phyloP scores from a whole-genome alignment of 1,139 yeast genomes.

The Suhomyces yuchorum region DNA sequence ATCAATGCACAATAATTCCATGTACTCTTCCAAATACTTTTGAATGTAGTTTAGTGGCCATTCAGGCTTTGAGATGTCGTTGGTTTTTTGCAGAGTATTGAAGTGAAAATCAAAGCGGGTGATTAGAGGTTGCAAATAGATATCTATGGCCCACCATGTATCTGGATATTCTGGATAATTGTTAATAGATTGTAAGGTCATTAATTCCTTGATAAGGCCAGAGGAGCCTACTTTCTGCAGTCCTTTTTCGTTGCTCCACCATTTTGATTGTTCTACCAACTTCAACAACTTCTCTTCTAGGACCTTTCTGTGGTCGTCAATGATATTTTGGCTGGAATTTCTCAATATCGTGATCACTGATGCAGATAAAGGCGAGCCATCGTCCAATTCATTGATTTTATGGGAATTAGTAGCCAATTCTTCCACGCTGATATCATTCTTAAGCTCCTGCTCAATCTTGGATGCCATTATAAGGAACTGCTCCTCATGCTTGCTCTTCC shows the following conservation, averaged over 20 bases:
- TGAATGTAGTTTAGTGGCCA: conserved; percentile 67
- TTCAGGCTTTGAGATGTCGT: conserved; percentile 75
- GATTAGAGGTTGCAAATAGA: conserved; percentile 57
- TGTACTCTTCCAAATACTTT: conserved; percentile 50
- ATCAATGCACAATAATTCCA: conserved; percentile 36
- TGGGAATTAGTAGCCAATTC: conserved; percentile 2
- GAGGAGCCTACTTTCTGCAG: conserved; percentile 10
- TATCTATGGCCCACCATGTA: conserved; percentile 60
- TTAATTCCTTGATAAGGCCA: conserved; percentile 22
- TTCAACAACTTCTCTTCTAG: conserved; percentile 8
- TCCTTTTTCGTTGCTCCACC: conserved; percentile 8
- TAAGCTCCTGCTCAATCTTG: conserved; percentile 8
- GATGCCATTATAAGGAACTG: conserved; percentile 11
- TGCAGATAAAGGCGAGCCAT: neutral
- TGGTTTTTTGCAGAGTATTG: conserved; percentile 60
- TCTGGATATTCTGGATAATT: conserved; percentile 41
- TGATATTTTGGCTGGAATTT: conserved; percentile 2
- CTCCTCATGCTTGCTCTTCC: conserved; percentile 1
- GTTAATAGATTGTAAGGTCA: conserved; percentile 41
- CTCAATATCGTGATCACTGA: neutral
- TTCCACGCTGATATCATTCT: neutral
- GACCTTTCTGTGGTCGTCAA: conserved; percentile 2
- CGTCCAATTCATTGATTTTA: conserved; percentile 8
- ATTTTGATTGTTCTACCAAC: conserved; percentile 6
- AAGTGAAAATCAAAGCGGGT: conserved; percentile 77